These are phyloP conservation scores for Fusarium sp. DNA, from an alignment of 2,329 filamentous ascomycete species.

Conservation along the genomic window DNA sequence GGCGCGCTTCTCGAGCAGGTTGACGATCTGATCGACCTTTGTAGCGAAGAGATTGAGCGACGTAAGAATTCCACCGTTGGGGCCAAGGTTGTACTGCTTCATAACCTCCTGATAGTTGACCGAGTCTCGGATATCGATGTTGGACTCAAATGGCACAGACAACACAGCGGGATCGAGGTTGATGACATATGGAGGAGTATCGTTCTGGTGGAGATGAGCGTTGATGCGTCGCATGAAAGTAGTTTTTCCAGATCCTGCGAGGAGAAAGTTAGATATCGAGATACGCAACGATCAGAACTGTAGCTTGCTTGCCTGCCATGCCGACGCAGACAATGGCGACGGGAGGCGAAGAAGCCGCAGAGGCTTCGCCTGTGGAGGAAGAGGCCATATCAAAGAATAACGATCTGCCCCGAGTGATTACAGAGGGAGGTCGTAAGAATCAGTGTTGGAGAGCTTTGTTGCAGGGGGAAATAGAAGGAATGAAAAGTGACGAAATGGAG, in stretches of 20 bases:
- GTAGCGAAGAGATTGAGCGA: slow-evolving; percentile 97
- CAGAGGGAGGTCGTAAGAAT: too few species aligned
- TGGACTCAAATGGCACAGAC: slow-evolving; percentile 93
- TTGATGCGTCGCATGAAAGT: slow-evolving; percentile 99
- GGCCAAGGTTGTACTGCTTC: slow-evolving; percentile 98
- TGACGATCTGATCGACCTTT: slow-evolving; percentile 95
- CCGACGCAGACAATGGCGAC: slow-evolving; percentile 92
- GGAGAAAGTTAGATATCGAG: background rate
- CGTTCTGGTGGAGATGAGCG: slow-evolving; percentile 85
- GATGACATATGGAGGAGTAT: slow-evolving; percentile 90
- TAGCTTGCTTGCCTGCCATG: slow-evolving; percentile 81
- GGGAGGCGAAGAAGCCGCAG: slow-evolving; percentile 62
- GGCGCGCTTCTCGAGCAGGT: slow-evolving; percentile 89
- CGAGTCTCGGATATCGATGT: slow-evolving; percentile 98
- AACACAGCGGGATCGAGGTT: slow-evolving; percentile 97
- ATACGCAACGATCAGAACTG: slow-evolving; percentile 3
- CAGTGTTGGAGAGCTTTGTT: background rate
- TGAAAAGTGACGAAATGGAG: slow-evolving; percentile 43
- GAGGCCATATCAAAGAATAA: slow-evolving; percentile 50
- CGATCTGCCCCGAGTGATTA: background rate
- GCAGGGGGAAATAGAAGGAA: background rate
- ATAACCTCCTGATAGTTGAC: slow-evolving; percentile 99
- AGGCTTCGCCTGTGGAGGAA: slow-evolving; percentile 49
- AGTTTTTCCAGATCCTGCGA: slow-evolving; percentile 91
- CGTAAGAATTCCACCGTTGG: slow-evolving; percentile 96